Base-by-base conservation (phyloP, 1,284 basidiomycete species). In the Trametes pubescens region DNA sequence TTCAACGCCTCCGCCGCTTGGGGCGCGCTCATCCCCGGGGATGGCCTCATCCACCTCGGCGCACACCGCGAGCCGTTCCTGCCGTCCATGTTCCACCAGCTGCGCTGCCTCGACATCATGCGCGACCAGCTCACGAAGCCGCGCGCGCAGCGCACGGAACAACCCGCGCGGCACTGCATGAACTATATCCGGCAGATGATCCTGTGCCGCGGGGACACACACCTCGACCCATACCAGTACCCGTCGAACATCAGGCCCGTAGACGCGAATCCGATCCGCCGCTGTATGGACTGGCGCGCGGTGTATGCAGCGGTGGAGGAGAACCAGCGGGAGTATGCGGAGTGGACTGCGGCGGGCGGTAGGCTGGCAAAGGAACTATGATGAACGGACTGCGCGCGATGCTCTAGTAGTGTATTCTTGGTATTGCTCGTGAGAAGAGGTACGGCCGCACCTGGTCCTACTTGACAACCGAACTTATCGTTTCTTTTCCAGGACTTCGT, bases 121-220 rank as follows among this genome's bases (percentile, higher is more conserved):
- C 69, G 69, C 53, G 65, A 66, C 32, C 64, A 66, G 62, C 66
- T 70, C 44, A 57, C 65, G 49, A 63, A 64, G 44, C 59, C 69
- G 14, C 69, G 49, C 49, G 44, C 44, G 2, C 56, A 58, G 40
- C 62, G 64, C 51, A 26, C 53, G 29, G 64, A 66, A 51, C 66
- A 64, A 52, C 68, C 65, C 24, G 61, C 65, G 34, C 61, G 62
- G 29, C 71, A 72, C 59, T 72, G 71, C 65, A 62, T 71, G 66
- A 69, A 69, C 58, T 72, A 72, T 59, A 59, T 72, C 56, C 59
- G 67, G 35, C 61, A 71, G 64, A 70, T 67, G 59, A 63, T 71
- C 43, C 52, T 71, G 62, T 70, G 73, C 56, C 71, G 66, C 35
- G 67, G 65, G 13, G 70, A 72, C 63, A 65, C 64, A 51, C 60